phyloP scores from a whole-genome alignment of 179 eudicot genomes.

The Patellifolia procumbens region DNA sequence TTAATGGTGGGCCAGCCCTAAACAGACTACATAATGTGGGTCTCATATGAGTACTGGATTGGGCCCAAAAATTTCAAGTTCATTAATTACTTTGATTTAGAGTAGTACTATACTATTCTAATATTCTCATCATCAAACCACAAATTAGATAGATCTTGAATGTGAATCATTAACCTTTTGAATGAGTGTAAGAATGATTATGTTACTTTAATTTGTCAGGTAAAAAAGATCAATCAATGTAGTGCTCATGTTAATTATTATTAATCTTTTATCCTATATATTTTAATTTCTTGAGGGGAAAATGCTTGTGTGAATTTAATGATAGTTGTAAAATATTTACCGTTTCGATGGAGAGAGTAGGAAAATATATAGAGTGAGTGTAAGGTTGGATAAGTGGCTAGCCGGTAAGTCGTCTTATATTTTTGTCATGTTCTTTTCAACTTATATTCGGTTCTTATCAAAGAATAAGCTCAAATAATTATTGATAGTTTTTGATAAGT shows the following conservation, averaged over 20 bases:
- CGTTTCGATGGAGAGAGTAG: too few relatives aligned
- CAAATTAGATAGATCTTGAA: not conserved
- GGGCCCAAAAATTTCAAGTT: slow-evolving; percentile 27
- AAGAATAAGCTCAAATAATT: too few relatives aligned
- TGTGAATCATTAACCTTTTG: slow-evolving; percentile 27
- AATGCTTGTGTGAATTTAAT: too few relatives aligned
- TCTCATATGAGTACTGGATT: slow-evolving; percentile 25
- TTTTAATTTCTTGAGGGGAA: not conserved
- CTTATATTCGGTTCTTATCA: too few relatives aligned
- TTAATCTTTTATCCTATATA: not conserved
- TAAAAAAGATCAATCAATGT: slow-evolving; percentile 9
- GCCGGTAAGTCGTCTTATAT: too few relatives aligned
- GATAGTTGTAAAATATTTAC: too few relatives aligned
- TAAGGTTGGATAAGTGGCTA: too few relatives aligned
- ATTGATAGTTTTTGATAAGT: too few relatives aligned
- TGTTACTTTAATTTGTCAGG: slow-evolving; percentile 23
- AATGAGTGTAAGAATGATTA: slow-evolving; percentile 28
- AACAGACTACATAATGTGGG: slow-evolving; percentile 11
- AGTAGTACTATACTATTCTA: not conserved
- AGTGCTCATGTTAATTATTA: not conserved
- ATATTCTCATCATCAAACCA: slow-evolving; percentile 18
- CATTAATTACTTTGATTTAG: slow-evolving; percentile 4
- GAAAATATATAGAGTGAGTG: too few relatives aligned
- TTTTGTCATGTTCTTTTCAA: too few relatives aligned
- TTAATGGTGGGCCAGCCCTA: slow-evolving; percentile 28